Base-by-base conservation (phyloP, 305 asterid genomes). In the Fraxinus ornus region DNA sequence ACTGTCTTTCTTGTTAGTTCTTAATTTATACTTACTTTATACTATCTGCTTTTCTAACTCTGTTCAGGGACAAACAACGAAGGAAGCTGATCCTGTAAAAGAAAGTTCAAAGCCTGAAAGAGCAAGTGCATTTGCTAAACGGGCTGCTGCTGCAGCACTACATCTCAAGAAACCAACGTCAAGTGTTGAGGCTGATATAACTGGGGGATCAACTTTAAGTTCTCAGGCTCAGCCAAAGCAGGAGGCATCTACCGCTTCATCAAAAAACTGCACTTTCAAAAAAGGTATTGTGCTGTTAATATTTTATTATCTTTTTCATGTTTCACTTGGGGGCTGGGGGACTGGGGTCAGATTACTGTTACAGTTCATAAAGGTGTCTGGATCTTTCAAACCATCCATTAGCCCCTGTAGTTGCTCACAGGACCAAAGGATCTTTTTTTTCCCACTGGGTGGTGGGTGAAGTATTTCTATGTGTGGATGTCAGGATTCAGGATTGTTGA, bases 191-290 rank as follows among this genome's bases (percentile, higher is more conserved):
- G 97, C 98, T 79, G 98, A 92, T 88, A 91, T 92, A 74, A 90
- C 94, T 76, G 97, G 95, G 76, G 94, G 97, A 78, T 91, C 98
- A 81, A 86, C 90, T 15, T 57, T 93, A 75, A 89, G 93, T 85
- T 89, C 95, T 77, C 95, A 87, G 28, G 92, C 91, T 74, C 97
- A 85, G 87, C 98, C 95, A 79, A 95, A 92, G 90, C 98, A 90
- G 92, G 98, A 94, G 91, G 91, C 90, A 24, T 92, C 98, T 82
- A 92, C 95, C 39, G 98, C 98, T 73, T 87, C 98, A 79, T 94
- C 98, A 17, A 91, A 91, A 86, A 88, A 85, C 83, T 89, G 89
- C 81, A 87, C 91, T 33, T 95, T 95, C 81, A 94, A 90, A 85
- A 89, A 91, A 85, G 98, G 98, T 89, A 85, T 19, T 33, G 22